These are phyloP conservation scores for Eucalyptus melliodora DNA, from an alignment of 345 rosid genomes.

Conservation along the genomic window DNA sequence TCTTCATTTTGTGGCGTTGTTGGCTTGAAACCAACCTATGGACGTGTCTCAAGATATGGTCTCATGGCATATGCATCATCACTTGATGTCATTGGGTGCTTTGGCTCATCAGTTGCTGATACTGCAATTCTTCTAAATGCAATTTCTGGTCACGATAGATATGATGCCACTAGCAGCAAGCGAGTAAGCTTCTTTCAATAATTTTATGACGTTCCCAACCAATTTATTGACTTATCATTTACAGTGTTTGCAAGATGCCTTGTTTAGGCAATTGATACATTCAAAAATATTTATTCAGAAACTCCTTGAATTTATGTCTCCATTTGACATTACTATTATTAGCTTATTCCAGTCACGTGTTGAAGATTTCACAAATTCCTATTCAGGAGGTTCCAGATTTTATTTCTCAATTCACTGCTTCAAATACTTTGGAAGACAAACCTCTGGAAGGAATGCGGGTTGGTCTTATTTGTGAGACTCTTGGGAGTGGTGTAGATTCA, in stretches of 20 bases:
- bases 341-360: not conserved
- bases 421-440: constrained; percentile 33
- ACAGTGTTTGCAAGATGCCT: not conserved
- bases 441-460: constrained; percentile 71
- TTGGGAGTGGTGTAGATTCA: constrained; percentile 63
- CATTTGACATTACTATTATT: not conserved
- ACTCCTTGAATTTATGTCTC: not conserved
- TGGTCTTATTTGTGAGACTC: constrained; percentile 79
- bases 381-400: constrained; percentile 72
- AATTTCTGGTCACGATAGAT: constrained; percentile 67
- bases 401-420: constrained; percentile 29
- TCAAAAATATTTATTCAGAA: not conserved
- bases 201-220: not conserved
- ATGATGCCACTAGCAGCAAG: constrained; percentile 77
- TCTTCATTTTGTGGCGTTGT: constrained; percentile 95
- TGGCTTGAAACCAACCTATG: constrained; percentile 90
- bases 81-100: constrained; percentile 86
- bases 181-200: constrained; percentile 25
- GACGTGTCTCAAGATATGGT: constrained; percentile 90
- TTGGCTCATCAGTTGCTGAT: constrained; percentile 81
- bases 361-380: not conserved
- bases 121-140: constrained; percentile 80
- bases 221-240: not conserved
- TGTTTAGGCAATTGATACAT: not conserved
- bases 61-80: constrained; percentile 96